Base-by-base conservation (phyloP, 106 monocot genomes). In the Narthecium ossifragum region DNA sequence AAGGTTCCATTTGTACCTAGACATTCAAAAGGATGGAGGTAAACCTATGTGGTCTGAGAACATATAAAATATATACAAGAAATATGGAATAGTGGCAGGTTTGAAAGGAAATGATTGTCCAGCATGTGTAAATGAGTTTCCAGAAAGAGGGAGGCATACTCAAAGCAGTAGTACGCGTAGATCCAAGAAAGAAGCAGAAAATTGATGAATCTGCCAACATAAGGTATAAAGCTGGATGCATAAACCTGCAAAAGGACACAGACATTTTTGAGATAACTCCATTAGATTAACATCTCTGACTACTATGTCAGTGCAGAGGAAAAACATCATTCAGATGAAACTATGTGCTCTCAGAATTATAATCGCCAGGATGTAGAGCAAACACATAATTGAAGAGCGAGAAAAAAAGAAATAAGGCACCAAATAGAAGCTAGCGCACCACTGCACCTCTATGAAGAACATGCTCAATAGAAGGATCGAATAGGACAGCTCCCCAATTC, bases 101-200 rank as follows among this genome's bases (percentile, higher is more conserved):
- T 13, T 43, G 43, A 13, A 43, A 43, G 12, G 18, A 43, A 4
- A 7, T 13, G 18, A 43, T 17, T 4, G 11, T 4, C 14, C 18
- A 18, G 9, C 32, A 36, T 22, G 5, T 39, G 17, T 14, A 65
- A 5, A 30, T 27, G 11, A 9, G 8, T 51, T 62, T 56, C 57
- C 12, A 15, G 26, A 55, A 48, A 58, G 37, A 47, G 7, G 2
- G 43, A 50, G 31, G 41, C 94, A 62, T 86, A 94, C 90, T 96
- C 96, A 47, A 96, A 96, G 63, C 96, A 86, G 60, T 90, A 96
- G 69, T 96, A 96, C 4, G 96, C 59, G 73, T 96, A 90, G 80
- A 90, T 86, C 96, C 86, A 96, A 31, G 96, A 81, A 69, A 90
- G 83, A 26, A 96, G 90, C 48, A 90, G 17, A 69, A 90, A 90